Base-by-base conservation (phyloP, 805 yeast genomes). In the Kluyveromyces dobzhanskii region DNA sequence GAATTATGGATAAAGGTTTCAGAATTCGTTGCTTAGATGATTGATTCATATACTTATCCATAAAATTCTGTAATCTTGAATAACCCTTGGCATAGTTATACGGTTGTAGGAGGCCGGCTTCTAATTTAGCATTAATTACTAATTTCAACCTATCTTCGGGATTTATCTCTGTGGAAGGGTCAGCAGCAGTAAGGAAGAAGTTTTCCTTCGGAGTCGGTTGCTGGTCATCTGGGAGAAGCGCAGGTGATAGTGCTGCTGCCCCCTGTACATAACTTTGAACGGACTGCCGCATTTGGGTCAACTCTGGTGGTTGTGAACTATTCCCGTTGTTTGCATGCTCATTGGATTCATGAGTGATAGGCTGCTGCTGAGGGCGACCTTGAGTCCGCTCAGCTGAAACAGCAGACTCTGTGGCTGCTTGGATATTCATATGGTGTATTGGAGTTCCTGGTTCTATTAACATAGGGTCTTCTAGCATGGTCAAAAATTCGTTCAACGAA, bases 111-210 rank as follows among this genome's bases (percentile, higher is more conserved):
- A 90, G 68, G 0, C 97, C 97, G 0, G 97, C 97, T 57, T 85
- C 94, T 31, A 88, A 64, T 53, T 90, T 90, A 13, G 97, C 97
- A 54, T 85, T 84, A 52, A 90, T 88, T 9, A 90, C 97, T 56
- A 87, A 94, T 54, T 85, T 86, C 48, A 90, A 68, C 44, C 97
- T 71, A 55, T 87, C 97, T 54, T 88, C 97, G 0, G 97, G 95
- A 0, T 95, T 84, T 27, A 84, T 81, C 47, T 86, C 96, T 2
- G 90, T 85, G 0, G 95, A 84, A 4, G 97, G 97, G 57, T 90
- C 97, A 0, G 97, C 97, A 0, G 97, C 97, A 0, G 97, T 90
- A 35, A 90, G 64, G 64, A 90, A 88, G 62, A 90, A 90, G 59
- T 87, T 87, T 56, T 88, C 97, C 46, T 86, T 72, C 1, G 96